Conservation (phyloP, 148 eudicot genomes). For the Vaccinium vitisidaea region DNA sequence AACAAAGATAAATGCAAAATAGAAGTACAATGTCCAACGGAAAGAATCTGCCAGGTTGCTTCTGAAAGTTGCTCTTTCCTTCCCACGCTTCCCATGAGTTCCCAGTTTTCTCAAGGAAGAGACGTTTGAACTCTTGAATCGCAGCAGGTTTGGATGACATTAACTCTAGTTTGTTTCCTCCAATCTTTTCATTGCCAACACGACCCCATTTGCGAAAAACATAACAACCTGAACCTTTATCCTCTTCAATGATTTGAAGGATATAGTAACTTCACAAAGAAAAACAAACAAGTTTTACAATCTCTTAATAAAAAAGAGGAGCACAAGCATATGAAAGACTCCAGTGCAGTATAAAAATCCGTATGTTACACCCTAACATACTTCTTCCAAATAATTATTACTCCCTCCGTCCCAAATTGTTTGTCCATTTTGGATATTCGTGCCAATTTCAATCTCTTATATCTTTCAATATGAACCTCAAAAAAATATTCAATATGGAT, state of each 20-base stretch:
- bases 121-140: slow-evolving; percentile 64
- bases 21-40: slow-evolving; percentile 86
- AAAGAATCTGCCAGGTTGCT: slow-evolving; percentile 83
- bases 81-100: slow-evolving; percentile 95
- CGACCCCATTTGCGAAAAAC: slow-evolving; percentile 99
- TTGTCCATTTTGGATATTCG: too few relatives aligned
- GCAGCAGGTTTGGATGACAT: slow-evolving; percentile 73
- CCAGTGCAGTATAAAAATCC: not conserved
- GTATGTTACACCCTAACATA: too few relatives aligned
- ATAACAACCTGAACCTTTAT: slow-evolving; percentile 77
- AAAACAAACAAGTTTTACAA: slow-evolving; percentile 2
- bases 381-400: too few relatives aligned
- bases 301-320: not conserved
- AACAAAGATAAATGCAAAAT: not conserved
- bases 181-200: slow-evolving; percentile 81
- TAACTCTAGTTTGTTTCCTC: slow-evolving; percentile 68
- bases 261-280: slow-evolving; percentile 72
- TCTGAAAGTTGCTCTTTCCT: slow-evolving; percentile 59
- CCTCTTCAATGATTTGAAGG: slow-evolving; percentile 96
- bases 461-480: too few relatives aligned
- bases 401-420: too few relatives aligned
- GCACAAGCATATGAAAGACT: not conserved
- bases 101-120: slow-evolving; percentile 93
- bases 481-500: too few relatives aligned
- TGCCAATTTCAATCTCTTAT: too few relatives aligned